These are phyloP conservation scores for Penicillium sp. DNA, from an alignment of 2,329 filamentous ascomycete species.

Conservation along the genomic window DNA sequence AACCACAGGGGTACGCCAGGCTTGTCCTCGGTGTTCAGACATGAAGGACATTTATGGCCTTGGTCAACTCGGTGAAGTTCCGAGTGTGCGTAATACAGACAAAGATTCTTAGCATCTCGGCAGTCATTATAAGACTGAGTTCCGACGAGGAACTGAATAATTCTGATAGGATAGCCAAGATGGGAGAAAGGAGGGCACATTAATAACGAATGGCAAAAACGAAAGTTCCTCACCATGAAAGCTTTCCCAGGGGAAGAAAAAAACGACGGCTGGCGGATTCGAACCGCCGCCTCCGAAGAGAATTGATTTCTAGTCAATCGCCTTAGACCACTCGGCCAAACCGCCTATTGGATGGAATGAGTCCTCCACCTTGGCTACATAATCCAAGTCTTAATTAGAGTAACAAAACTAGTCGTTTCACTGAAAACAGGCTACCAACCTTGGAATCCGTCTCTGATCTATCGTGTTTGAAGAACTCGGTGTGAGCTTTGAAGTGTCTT, in stretches of 20 bases:
- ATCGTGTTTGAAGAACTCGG: no score
- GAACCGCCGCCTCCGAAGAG: not conserved
- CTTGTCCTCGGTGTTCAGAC: conserved; percentile 38
- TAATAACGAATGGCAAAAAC: no score
- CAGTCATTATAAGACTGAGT: not conserved
- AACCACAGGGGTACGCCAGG: conserved; percentile 43
- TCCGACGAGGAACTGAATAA: no score
- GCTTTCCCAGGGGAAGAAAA: not conserved
- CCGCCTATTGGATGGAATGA: not conserved
- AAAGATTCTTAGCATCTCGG: not conserved
- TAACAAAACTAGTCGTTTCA: no score
- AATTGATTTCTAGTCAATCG: not conserved
- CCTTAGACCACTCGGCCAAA: not conserved
- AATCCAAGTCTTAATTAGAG: no score
- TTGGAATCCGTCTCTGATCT: no score
- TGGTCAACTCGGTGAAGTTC: conserved; percentile 5
- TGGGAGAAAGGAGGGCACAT: not conserved
- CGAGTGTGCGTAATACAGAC: not conserved
- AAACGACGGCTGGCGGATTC: not conserved
- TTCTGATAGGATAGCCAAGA: no score
- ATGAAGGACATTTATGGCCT: conserved; percentile 38
- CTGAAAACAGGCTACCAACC: no score
- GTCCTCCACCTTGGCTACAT: no score
- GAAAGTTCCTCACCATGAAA: no score
- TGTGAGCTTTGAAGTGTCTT: no score